Base-by-base conservation (phyloP, 176 grass and related monocot species). In the Hordeum vulgare region DNA sequence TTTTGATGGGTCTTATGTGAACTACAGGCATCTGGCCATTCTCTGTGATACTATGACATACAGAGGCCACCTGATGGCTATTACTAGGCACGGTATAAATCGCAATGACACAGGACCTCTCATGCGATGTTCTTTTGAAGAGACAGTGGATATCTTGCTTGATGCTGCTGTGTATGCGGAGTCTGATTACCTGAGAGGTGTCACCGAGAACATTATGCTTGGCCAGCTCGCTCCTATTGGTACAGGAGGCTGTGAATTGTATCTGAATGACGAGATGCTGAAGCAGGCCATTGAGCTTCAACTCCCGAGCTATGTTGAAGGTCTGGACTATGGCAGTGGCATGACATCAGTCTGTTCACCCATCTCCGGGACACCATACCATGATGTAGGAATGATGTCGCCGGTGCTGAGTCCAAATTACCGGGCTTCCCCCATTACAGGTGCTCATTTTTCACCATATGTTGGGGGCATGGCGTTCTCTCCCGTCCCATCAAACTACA, bases 41-140 rank as follows among this genome's bases (percentile, higher is more conserved):
- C 91, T 99, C 42, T 99, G 96, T 24, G 96, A 96, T 53, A 99
- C 96, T 51, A 99, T 94, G 96, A 99, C 93, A 63, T 94, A 96
- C 72, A 93, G 93, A 73, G 93, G 93, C 51, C 96, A 99, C 74
- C 83, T 99, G 29, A 99, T 96, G 96, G 93, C 96, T 44, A 94
- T 96, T 49, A 99, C 96, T 72, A 84, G 96, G 66, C 96, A 98
- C 5, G 93, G 96, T 78, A 98, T 98, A 74, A 94, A 96, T 80
- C 87, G 93, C 44, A 98, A 94, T 54, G 93, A 98, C 71, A 98
- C 96, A 58, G 96, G 96, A 1, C 93, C 91, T 60, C 89, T 92
- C 34, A 98, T 99, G 93, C 89, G 96, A 90, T 96, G 96, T 80
- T 96, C 91, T 45, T 99, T 94, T 49, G 93, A 99, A 76, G 93